Evolutionary conservation across 805 yeast genomes (phyloP).

Genomic region (Saccharomycodes ludwigii): DNA sequence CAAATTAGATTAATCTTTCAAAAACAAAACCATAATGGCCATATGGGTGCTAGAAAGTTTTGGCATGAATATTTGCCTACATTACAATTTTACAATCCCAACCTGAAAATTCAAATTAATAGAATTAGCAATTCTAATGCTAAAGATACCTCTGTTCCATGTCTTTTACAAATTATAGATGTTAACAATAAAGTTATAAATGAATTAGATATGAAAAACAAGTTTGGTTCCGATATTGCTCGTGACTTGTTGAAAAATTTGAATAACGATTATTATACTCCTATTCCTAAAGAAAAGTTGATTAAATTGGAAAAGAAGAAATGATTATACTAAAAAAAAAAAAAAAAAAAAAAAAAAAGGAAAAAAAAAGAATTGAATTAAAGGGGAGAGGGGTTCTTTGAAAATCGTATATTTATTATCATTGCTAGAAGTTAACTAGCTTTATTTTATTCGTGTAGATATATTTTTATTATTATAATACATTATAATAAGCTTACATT

Average conservation of each 20-base stretch:
- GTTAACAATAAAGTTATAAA: slow-evolving; percentile 13
- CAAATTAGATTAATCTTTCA: slow-evolving; percentile 43
- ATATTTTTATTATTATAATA: too few species aligned
- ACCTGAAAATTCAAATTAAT: slow-evolving; percentile 44
- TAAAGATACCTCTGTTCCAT: slow-evolving; percentile 18
- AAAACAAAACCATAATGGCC: slow-evolving; percentile 35
- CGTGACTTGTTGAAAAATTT: slow-evolving; percentile 37
- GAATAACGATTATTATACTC: slow-evolving; percentile 36
- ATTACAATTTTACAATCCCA: slow-evolving; percentile 74
- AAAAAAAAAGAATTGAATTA: neutral
- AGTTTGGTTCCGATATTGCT: slow-evolving; percentile 41
- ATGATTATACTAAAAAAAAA: neutral
- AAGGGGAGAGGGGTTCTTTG: too few species aligned
- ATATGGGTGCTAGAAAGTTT: slow-evolving; percentile 59
- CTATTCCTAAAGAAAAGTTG: slow-evolving; percentile 33
- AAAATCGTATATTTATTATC: too few species aligned
- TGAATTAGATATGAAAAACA: slow-evolving; percentile 42
- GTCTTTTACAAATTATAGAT: slow-evolving; percentile 14
- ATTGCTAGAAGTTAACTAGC: too few species aligned
- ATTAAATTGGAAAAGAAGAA: slow-evolving; percentile 15
- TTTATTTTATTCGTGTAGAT: too few species aligned
- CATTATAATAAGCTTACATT: too few species aligned
- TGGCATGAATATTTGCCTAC: slow-evolving; percentile 69
- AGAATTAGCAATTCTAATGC: slow-evolving; percentile 32
- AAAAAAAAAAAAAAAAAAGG: neutral